These are phyloP conservation scores for Orbilia blumenaviensis DNA, from an alignment of 2,329 filamentous ascomycete species.

Conservation along the genomic window DNA sequence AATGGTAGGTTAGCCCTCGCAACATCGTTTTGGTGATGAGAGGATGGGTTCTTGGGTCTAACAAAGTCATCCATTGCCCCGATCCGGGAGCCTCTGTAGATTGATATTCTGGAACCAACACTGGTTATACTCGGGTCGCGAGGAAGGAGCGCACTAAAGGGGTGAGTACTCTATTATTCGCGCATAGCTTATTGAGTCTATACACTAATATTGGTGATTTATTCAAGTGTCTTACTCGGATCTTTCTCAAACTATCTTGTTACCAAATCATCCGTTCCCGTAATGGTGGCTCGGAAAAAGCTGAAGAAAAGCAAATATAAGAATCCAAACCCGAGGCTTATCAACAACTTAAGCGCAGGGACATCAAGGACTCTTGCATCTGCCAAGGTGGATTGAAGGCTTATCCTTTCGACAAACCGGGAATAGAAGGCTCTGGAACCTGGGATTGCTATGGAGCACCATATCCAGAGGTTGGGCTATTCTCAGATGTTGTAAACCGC, in stretches of 20 bases:
- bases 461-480: background rate
- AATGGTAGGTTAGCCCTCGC: slow-evolving; percentile 64
- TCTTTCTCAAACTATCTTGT: slow-evolving; percentile 98
- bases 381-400: slow-evolving; percentile 43
- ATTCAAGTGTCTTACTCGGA: slow-evolving; percentile 81
- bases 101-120: slow-evolving; percentile 89
- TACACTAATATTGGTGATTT: background rate
- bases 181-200: background rate
- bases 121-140: slow-evolving; percentile 91
- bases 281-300: slow-evolving; percentile 96
- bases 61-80: background rate
- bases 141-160: slow-evolving; percentile 89
- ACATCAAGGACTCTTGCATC: slow-evolving; percentile 42
- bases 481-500: background rate
- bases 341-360: slow-evolving; percentile 74
- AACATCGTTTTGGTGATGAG: background rate
- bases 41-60: background rate
- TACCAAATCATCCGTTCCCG: slow-evolving; percentile 93
- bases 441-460: background rate
- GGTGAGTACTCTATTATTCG: slow-evolving; percentile 67
- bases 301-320: slow-evolving; percentile 87
- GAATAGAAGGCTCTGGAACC: background rate
- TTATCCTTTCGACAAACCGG: background rate
- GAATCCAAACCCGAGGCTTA: slow-evolving; percentile 74
- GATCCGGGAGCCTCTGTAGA: slow-evolving; percentile 61